Conservation (phyloP, 371 early-diverging fungal species). For the Mortierella sp. region DNA sequence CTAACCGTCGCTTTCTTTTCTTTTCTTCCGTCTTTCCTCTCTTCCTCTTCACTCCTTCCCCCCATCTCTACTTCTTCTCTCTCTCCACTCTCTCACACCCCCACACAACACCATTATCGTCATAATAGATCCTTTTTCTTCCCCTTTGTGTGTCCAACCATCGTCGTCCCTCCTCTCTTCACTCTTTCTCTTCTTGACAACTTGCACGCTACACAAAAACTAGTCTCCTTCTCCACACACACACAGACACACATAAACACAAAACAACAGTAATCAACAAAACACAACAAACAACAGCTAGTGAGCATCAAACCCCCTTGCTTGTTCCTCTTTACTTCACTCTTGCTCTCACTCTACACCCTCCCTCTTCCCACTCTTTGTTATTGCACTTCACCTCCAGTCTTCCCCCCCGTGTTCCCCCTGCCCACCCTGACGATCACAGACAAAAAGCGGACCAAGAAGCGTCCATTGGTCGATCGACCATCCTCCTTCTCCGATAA, state of each 20-base stretch:
- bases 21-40: not conserved
- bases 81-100: not conserved
- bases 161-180: not conserved
- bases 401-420: not conserved
- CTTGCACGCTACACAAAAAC: not conserved
- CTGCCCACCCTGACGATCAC: constrained; percentile 41
- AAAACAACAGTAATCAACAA: not conserved
- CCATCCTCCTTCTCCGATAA: constrained; percentile 10
- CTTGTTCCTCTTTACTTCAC: not conserved
- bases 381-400: not conserved
- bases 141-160: not conserved
- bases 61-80: not conserved
- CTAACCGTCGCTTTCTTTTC: not conserved
- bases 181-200: not conserved
- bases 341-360: not conserved
- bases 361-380: not conserved
- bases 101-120: not conserved
- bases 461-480: constrained; percentile 40
- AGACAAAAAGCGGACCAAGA: constrained; percentile 42
- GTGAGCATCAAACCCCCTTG: not conserved
- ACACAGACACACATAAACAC: not conserved
- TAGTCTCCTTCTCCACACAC: constrained; percentile 8
- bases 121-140: not conserved
- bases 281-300: not conserved
- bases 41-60: not conserved